phyloP scores from a whole-genome alignment of 768 basidiomycete genomes.

The Pleurotus tuber-regium region DNA sequence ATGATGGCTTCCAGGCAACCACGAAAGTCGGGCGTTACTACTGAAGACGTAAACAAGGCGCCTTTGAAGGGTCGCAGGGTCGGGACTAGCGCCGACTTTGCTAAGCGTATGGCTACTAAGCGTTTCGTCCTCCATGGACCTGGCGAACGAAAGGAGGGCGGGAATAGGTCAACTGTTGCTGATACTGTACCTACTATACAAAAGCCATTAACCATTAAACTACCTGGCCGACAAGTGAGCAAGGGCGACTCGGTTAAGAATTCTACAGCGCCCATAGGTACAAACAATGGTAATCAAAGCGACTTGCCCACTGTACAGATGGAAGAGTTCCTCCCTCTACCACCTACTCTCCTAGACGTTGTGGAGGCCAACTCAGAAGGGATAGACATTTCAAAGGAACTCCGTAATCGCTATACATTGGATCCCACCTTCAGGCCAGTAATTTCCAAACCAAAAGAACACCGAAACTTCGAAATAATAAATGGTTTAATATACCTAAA shows the following conservation, averaged over 20 bases:
- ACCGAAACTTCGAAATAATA: slow-evolving; percentile 17
- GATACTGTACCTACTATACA: too few relatives aligned
- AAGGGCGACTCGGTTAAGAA: too few relatives aligned
- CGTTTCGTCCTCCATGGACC: slow-evolving; percentile 14
- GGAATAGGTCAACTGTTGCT: not conserved
- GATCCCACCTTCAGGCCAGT: slow-evolving; percentile 21
- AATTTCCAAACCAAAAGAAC: slow-evolving; percentile 14
- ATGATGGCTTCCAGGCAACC: not conserved
- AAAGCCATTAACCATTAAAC: too few relatives aligned
- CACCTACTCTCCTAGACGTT: not conserved
- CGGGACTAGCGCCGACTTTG: slow-evolving; percentile 13
- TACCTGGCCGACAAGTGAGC: too few relatives aligned
- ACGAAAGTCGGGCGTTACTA: too few relatives aligned
- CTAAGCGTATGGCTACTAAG: not conserved
- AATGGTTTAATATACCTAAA: slow-evolving; percentile 18
- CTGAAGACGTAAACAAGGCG: not conserved
- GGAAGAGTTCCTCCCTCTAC: not conserved
- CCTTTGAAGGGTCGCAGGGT: not conserved
- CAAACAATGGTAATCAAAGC: too few relatives aligned
- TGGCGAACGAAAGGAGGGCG: slow-evolving; percentile 14
- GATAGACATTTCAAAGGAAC: slow-evolving; percentile 11
- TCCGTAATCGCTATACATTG: slow-evolving; percentile 14
- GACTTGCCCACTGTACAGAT: not conserved
- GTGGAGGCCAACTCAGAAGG: not conserved
- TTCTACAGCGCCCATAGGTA: too few relatives aligned